These are phyloP conservation scores for Encephalitozoon romaleae DNA, from an alignment of 371 early-diverging fungal genomes.

Conservation along the genomic window DNA sequence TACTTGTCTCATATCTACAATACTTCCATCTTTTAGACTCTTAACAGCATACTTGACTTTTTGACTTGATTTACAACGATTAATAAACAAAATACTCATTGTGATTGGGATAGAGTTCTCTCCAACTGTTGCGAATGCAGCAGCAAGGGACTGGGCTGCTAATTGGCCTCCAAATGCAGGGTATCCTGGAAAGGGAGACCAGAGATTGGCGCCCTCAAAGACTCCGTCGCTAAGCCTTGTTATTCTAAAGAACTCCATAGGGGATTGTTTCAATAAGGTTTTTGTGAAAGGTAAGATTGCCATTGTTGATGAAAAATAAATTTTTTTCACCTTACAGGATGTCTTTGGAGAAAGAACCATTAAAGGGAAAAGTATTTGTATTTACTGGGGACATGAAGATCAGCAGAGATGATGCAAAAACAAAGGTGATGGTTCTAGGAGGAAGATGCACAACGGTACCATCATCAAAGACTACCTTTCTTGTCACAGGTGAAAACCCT, in stretches of 20 bases:
- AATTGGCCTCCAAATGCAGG: conserved; percentile 39
- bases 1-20: conserved; percentile 8
- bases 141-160: conserved; percentile 16
- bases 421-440: conserved; percentile 52
- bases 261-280: not conserved
- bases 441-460: conserved; percentile 72
- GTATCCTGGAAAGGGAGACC: conserved; percentile 33
- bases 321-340: not conserved
- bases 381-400: conserved; percentile 53
- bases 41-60: conserved; percentile 1
- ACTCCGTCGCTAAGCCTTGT: not conserved
- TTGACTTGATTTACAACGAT: not conserved
- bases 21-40: conserved; percentile 18
- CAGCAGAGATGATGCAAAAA: conserved; percentile 48
- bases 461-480: conserved; percentile 76
- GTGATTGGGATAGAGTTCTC: not conserved
- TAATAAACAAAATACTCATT: conserved; percentile 21
- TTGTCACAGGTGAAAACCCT: conserved; percentile 77
- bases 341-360: conserved; percentile 16
- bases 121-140: conserved; percentile 9
- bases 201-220: conserved; percentile 6
- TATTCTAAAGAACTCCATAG: conserved; percentile 22
- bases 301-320: not conserved
- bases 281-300: not conserved
- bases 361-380: conserved; percentile 47